A percentile compares a stretch with the other conserved stretches of the same genome.
Conservation (phyloP, 768 basidiomycete genomes). For the Pisolithus albus region DNA sequence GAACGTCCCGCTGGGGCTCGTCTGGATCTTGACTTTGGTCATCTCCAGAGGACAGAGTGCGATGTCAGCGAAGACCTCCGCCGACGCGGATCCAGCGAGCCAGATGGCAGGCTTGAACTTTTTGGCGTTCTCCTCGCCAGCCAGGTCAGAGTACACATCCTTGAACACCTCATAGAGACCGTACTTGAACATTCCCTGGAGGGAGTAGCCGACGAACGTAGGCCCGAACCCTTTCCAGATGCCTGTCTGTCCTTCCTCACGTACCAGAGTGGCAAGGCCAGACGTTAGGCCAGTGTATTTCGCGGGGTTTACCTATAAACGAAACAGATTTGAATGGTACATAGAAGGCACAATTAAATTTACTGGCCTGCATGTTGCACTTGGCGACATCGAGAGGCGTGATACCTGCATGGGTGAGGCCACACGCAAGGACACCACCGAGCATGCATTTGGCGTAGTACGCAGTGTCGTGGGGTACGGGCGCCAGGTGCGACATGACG, state of each 20-base stretch:
- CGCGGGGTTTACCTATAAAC: conserved; percentile 57
- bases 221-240: conserved; percentile 95
- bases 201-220: conserved; percentile 87
- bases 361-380: conserved; percentile 82
- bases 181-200: conserved; percentile 98
- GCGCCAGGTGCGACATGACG: conserved; percentile 45
- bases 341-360: not conserved
- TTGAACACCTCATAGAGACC: conserved; percentile 98
- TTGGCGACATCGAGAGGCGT: conserved; percentile 85
- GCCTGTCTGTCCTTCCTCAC: conserved; percentile 77
- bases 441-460: conserved; percentile 87
- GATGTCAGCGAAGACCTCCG: conserved; percentile 93
- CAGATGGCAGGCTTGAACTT: conserved; percentile 89
- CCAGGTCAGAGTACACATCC: conserved; percentile 83
- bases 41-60: conserved; percentile 94
- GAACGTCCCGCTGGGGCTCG: conserved; percentile 68
- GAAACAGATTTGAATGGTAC: not conserved
- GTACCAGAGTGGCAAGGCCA: conserved; percentile 57
- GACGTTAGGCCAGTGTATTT: conserved; percentile 68
- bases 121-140: conserved; percentile 72
- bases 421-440: conserved; percentile 82
- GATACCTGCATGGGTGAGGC: conserved; percentile 82
- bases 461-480: conserved; percentile 64
- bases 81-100: conserved; percentile 90
- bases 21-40: conserved; percentile 90